phyloP scores from a whole-genome alignment of 164 flowering plant species.

The Santalum album region DNA sequence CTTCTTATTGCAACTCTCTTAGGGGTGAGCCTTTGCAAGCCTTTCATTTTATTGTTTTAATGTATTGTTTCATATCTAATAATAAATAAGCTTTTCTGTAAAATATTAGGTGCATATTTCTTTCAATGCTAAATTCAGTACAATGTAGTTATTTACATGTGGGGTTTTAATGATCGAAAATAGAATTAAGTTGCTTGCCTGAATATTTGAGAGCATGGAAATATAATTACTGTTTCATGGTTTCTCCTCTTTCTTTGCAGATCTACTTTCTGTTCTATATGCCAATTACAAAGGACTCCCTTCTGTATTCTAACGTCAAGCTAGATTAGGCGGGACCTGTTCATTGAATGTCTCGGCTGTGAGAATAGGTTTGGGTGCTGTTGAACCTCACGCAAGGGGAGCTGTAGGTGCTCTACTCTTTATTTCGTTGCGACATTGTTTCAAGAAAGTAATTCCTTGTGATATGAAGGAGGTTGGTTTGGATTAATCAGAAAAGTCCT shows the following conservation, averaged over 20 bases:
- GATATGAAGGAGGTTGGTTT: background rate
- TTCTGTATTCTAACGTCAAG: slow-evolving; percentile 81
- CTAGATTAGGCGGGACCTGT: slow-evolving; percentile 25
- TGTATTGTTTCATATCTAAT: too few relatives aligned
- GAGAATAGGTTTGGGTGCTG: background rate
- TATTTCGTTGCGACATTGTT: background rate
- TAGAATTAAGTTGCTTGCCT: too few relatives aligned
- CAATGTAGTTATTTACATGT: too few relatives aligned
- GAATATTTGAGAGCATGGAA: too few relatives aligned
- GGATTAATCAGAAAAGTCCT: too few relatives aligned
- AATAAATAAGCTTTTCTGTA: too few relatives aligned
- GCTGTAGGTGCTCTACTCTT: background rate
- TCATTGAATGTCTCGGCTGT: background rate
- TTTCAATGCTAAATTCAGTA: too few relatives aligned
- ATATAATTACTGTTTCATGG: too few relatives aligned
- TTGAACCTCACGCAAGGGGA: background rate
- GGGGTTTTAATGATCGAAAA: too few relatives aligned
- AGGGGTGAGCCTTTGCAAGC: slow-evolving; percentile 59
- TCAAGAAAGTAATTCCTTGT: background rate
- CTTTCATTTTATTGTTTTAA: background rate
- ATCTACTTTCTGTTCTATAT: slow-evolving; percentile 18
- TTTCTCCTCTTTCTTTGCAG: slow-evolving; percentile 31
- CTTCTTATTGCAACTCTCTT: slow-evolving; percentile 73
- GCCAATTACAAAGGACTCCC: slow-evolving; percentile 84
- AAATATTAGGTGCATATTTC: too few relatives aligned